Evolutionary conservation across 2,329 filamentous ascomycete species (phyloP).

Genomic region (Cercospora citrullina): DNA sequence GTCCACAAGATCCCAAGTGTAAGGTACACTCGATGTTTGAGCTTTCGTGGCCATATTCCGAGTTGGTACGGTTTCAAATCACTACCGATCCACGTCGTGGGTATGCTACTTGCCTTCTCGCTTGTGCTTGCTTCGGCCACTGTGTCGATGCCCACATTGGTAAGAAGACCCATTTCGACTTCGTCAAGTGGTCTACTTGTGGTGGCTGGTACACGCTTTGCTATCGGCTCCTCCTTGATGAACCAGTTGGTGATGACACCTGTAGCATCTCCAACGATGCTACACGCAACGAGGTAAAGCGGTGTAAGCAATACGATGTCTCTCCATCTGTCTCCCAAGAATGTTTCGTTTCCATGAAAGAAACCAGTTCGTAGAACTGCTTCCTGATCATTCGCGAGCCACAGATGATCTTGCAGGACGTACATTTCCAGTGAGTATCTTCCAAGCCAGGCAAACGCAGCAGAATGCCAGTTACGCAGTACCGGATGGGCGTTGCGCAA

Average conservation of each 20-base stretch:
- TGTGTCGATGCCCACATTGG: not conserved
- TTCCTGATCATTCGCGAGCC: conserved; percentile 60
- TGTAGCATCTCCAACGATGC: conserved; percentile 43
- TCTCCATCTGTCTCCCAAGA: conserved; percentile 36
- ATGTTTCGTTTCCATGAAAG: conserved; percentile 33
- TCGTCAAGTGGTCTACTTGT: not conserved
- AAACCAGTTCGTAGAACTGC: conserved; percentile 49
- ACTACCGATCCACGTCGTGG: not conserved
- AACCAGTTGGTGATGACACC: conserved; percentile 44
- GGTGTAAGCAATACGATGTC: conserved; percentile 45
- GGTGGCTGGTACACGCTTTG: not conserved
- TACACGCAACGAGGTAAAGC: conserved; percentile 48
- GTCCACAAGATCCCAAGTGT: conserved; percentile 23
- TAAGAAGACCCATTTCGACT: conserved; percentile 29
- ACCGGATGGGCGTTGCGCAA: conserved; percentile 52
- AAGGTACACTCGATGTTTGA: conserved; percentile 20
- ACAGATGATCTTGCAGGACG: conserved; percentile 62
- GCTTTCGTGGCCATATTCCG: conserved; percentile 21
- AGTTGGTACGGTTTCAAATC: conserved; percentile 3
- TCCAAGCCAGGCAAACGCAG: conserved; percentile 56
- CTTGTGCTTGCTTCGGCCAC: not conserved
- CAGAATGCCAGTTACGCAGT: conserved; percentile 49
- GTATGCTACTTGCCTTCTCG: not conserved
- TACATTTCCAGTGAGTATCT: conserved; percentile 60
- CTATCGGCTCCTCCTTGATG: conserved; percentile 26